Conservation (phyloP, 495 filamentous ascomycete genomes). For the Lophiostoma macrostomum region DNA sequence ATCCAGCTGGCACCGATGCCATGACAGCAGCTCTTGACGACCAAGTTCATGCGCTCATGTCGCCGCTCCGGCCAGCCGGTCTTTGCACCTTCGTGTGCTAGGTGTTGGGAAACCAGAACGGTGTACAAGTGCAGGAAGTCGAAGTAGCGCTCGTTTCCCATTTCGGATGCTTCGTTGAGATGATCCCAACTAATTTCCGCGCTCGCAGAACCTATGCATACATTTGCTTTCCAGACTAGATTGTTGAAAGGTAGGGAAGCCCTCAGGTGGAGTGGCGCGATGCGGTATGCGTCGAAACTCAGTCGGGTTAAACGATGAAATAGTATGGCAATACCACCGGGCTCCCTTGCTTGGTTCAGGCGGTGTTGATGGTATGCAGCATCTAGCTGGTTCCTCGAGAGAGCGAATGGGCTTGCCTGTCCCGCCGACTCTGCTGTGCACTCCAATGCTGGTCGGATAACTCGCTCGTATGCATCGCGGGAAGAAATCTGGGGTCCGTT, state of each 20-base stretch:
- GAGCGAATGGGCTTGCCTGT: too few species aligned
- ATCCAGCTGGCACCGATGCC: neutral
- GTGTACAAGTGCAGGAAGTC: conserved; percentile 12
- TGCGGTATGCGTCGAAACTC: neutral
- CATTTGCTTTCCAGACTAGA: conserved; percentile 17
- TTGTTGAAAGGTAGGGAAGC: neutral
- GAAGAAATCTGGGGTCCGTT: too few species aligned
- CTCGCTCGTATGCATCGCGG: too few species aligned
- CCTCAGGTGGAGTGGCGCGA: neutral
- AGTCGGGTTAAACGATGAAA: conserved; percentile 7
- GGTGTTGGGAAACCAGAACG: conserved; percentile 12
- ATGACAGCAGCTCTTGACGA: conserved; percentile 9
- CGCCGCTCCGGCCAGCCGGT: conserved; percentile 6
- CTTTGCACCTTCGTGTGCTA: neutral
- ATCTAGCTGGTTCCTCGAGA: too few species aligned
- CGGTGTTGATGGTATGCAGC: too few species aligned
- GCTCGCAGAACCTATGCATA: neutral
- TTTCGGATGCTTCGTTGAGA: conserved; percentile 6
- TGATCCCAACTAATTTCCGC: conserved; percentile 2
- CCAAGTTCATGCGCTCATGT: conserved; percentile 8
- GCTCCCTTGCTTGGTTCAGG: neutral
- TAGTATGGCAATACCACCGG: conserved; percentile 1
- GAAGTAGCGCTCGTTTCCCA: conserved; percentile 6
- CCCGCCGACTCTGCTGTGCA: too few species aligned
- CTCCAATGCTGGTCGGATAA: too few species aligned